Base-by-base conservation (phyloP, 257 asterid species). In the Orobanche coerulescens region DNA sequence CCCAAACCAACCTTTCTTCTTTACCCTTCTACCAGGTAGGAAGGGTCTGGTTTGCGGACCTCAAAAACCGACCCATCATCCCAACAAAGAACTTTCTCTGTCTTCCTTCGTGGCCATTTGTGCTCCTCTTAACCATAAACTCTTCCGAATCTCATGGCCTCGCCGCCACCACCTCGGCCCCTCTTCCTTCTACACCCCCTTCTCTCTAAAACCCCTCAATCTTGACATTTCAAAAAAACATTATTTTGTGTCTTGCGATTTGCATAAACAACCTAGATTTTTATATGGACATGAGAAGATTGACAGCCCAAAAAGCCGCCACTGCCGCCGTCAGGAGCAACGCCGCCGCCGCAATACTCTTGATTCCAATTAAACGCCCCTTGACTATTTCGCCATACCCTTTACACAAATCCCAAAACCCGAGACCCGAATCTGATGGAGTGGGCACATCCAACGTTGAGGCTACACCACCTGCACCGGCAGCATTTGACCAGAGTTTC, bases 221-320 rank as follows among this genome's bases (percentile, higher is more conserved):
- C 14, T 26, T 47, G 52, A 12, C 10, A 5, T 19, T 11, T 13
- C 46, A 18, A 24, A n/a, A 24, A 19, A 37, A 18, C 48, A 66
- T 56, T 30, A 50, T 54, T 0, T 5, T 22, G 11, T 6, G 42
- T 25, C 49, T 65, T 19, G 23, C 44, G 4, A 22, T 20, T 23
- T 0, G 16, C 5, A 11, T 23, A 37, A 8, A 57, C 18, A 40
- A 23, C 60, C 36, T 6, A 12, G 20, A 8, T 62, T 25, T 9
- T 7, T 61, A 19, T 46, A 81, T 81, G 86, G 86, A 75, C 43
- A 73, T 78, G 81, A 78, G 81, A 73, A 72, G 81, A 73, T 67
- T 76, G 67, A 42, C 73, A 4, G 68, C 28, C 26, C 68, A 51
- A 43, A 69, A 42, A 51, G 44, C 76, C 33, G 63, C 76, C 74